Percentiles rank a stretch among this genome's conserved stretches.
phyloP scores from a whole-genome alignment of 495 filamentous ascomycete genomes.

The Opeltia flavorubescens region DNA sequence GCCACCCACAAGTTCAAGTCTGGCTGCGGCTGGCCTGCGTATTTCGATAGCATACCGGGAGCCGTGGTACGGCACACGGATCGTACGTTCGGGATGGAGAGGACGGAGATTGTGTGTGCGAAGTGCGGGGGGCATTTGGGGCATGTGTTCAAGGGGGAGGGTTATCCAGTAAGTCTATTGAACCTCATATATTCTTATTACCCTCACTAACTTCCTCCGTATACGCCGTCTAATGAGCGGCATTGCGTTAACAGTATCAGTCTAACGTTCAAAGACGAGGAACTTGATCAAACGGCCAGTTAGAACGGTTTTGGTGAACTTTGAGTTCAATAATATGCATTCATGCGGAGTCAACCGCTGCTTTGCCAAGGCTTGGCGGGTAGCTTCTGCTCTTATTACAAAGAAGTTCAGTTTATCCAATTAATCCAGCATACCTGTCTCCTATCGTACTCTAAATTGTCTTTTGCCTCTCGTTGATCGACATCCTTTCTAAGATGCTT shows the following conservation, averaged over 20 bases:
- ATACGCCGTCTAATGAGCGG: constrained; percentile 90
- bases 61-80: constrained; percentile 75
- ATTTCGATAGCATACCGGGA: constrained; percentile 84
- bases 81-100: constrained; percentile 59
- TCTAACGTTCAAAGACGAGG: constrained; percentile 63
- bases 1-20: constrained; percentile 89
- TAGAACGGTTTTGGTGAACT: not conserved
- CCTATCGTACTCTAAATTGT: no score
- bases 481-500: no score
- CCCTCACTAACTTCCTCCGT: no score
- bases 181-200: no score
- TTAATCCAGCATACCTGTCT: no score
- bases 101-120: constrained; percentile 84
- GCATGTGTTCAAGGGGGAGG: constrained; percentile 96
- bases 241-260: constrained; percentile 96
- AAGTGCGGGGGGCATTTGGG: constrained; percentile 94
- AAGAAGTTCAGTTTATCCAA: no score
- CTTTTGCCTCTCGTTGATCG: no score
- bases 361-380: no score
- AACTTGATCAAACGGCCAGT: constrained; percentile 3
- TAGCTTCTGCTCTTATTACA: no score
- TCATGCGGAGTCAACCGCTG: no score
- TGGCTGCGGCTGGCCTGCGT: constrained; percentile 95
- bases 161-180: no score
- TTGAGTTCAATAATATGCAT: no score